These are phyloP conservation scores for Scheffersomyces lignosus DNA, from an alignment of 805 yeast species.

Conservation along the genomic window DNA sequence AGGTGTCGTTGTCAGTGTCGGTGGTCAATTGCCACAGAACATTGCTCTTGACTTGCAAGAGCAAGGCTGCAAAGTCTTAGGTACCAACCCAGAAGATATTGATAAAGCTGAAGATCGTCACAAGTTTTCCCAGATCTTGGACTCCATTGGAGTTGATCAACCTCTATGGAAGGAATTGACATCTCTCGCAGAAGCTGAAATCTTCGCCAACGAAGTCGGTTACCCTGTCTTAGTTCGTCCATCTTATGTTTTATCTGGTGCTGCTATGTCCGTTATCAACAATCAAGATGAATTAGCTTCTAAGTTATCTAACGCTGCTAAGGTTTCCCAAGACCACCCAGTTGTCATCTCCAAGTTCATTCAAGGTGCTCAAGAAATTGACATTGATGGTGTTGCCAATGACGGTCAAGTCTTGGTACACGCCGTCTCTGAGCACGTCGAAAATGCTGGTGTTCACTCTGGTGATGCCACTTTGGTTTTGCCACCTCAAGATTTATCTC, in stretches of 20 bases:
- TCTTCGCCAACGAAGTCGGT: slow-evolving; percentile 81
- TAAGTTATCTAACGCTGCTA: slow-evolving; percentile 83
- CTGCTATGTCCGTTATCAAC: slow-evolving; percentile 95
- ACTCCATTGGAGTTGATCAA: slow-evolving; percentile 90
- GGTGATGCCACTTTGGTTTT: slow-evolving; percentile 96
- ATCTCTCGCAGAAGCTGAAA: slow-evolving; percentile 79
- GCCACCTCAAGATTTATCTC: slow-evolving; percentile 83
- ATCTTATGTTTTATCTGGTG: slow-evolving; percentile 95
- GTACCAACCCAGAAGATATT: slow-evolving; percentile 92
- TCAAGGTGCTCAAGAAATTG: slow-evolving; percentile 95
- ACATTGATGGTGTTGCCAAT: slow-evolving; percentile 93
- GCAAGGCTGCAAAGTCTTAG: slow-evolving; percentile 84
- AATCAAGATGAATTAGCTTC: slow-evolving; percentile 75
- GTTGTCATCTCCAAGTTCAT: slow-evolving; percentile 96
- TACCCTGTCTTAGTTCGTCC: slow-evolving; percentile 98
- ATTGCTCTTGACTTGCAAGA: slow-evolving; percentile 83
- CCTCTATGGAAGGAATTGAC: slow-evolving; percentile 97
- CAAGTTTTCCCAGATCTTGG: slow-evolving; percentile 92
- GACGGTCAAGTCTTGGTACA: slow-evolving; percentile 88
- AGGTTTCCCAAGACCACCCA: slow-evolving; percentile 94
- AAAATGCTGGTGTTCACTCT: slow-evolving; percentile 97
- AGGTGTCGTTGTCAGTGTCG: slow-evolving; percentile 94
- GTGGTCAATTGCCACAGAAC: slow-evolving; percentile 98
- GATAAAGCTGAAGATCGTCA: slow-evolving; percentile 99
- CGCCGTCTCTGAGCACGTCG: slow-evolving; percentile 96